Evolutionary conservation across 805 yeast species (phyloP), one percentile per base, ranked within the genome.

Genomic region (Jamesozyma jinghongensis): DNA sequence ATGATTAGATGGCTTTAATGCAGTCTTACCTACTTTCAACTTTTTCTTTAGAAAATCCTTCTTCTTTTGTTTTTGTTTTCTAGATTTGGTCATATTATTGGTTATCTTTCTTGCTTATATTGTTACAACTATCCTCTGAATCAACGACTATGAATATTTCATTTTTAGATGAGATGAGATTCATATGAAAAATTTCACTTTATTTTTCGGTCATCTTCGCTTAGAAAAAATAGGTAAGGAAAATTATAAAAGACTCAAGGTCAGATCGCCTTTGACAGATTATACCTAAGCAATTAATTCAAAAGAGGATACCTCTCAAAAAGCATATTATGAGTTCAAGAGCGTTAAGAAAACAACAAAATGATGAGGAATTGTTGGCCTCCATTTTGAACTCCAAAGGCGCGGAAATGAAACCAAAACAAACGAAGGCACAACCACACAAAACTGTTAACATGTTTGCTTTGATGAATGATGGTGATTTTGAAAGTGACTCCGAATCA

Each of bases 11-110:
- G 87, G 77, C 47, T 75, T 76, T 5, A 78, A 76, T 16, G 76
- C 75, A 2, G 81, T 68, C 61, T 92, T 92, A 42, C 98, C 98
- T 27, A 92, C 97, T 54, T 74, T 81, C 39, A 92, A 73, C 67
- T 85, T 90, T 44, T 81, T 59, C 68, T 72, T 51, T 61, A 75
- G 34, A 77, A 76, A 50, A 58, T 74, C 79, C 61, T 74, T 47
- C 44, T 59, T 62, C 51, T 63, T 66, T 35, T 61, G 59, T 40
- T 64, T 66, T 47, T 62, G 65, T 51, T 65, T 66, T 36, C 55
- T 52, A 3, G 57, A 43, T 48, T 63, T 66, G 8, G 60, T 56
- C 59, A 65, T 64, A 25, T 4, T 18, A 16, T 8, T 13, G 13
- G 7, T 29, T n/a, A n/a, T n/a, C n/a, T n/a, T n/a, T n/a, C n/a